A percentile compares a stretch with the other conserved stretches of the same genome.
Evolutionary conservation across 2,329 filamentous ascomycete genomes (phyloP).

Genomic region (Fulvia fulva): DNA sequence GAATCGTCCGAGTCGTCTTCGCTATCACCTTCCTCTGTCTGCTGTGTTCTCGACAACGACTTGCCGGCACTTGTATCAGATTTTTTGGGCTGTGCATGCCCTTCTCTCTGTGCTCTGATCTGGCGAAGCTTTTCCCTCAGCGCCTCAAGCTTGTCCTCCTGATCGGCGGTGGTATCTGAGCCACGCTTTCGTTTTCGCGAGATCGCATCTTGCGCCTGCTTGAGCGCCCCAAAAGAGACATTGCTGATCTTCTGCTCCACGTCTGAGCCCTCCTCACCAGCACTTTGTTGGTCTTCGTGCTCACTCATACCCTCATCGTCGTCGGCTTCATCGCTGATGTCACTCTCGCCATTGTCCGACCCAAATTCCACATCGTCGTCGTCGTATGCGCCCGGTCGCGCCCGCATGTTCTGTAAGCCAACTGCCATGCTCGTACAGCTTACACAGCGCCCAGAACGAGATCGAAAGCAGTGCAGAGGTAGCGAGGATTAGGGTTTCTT

Average conservation of each 20-base stretch:
- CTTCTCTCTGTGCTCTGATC: conserved; percentile 40
- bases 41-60: background rate
- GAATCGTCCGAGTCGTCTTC: conserved; percentile 27
- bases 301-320: conserved; percentile 29
- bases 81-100: conserved; percentile 4
- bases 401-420: conserved; percentile 15
- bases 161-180: conserved; percentile 34
- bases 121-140: conserved; percentile 43
- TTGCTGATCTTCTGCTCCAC: conserved; percentile 48
- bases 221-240: conserved; percentile 86
- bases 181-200: conserved; percentile 42
- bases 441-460: background rate
- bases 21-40: conserved; percentile 18
- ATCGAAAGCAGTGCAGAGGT: background rate
- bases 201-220: conserved; percentile 75
- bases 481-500: background rate
- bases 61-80: background rate
- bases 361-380: conserved; percentile 12
- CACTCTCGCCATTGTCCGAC: conserved; percentile 14
- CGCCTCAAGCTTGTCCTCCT: conserved; percentile 46
- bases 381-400: conserved; percentile 11
- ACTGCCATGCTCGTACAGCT: background rate
- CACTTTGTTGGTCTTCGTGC: conserved; percentile 20
- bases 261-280: conserved; percentile 37
- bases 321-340: conserved; percentile 28